Evolutionary conservation across 1,284 basidiomycete genomes (phyloP).

Genomic region (Lentinula novae-zelandiae): DNA sequence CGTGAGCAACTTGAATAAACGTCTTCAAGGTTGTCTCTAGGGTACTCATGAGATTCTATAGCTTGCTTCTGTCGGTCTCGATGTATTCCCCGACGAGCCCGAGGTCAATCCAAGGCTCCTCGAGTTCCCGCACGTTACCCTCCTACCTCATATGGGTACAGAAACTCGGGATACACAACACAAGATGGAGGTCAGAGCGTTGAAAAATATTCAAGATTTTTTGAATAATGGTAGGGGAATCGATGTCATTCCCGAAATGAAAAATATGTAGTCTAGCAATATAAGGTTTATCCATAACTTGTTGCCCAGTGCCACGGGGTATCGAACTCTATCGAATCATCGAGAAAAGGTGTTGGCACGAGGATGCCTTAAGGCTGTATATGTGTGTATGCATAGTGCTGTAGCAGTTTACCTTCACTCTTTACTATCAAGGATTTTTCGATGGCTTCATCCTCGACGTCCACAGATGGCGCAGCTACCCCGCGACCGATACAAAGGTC

Average conservation of each 20-base stretch:
- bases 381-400: not conserved
- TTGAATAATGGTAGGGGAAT: slow-evolving; percentile 57
- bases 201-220: slow-evolving; percentile 70
- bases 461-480: not conserved
- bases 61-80: slow-evolving; percentile 82
- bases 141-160: slow-evolving; percentile 91
- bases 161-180: slow-evolving; percentile 80
- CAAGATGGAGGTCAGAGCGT: slow-evolving; percentile 78
- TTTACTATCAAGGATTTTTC: not conserved
- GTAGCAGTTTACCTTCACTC: not conserved
- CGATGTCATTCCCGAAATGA: slow-evolving; percentile 66
- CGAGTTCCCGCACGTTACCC: slow-evolving; percentile 75
- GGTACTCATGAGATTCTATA: slow-evolving; percentile 27
- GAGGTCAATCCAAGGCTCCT: slow-evolving; percentile 78
- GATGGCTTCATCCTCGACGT: not conserved
- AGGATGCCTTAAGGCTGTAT: slow-evolving; percentile 7
- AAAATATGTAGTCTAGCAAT: slow-evolving; percentile 12
- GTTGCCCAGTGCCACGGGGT: not conserved
- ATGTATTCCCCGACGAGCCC: slow-evolving; percentile 90
- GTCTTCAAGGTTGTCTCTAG: slow-evolving; percentile 7
- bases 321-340: not conserved
- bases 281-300: too few relatives aligned
- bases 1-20: slow-evolving; percentile 47
- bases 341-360: slow-evolving; percentile 1
- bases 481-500: not conserved